Conservation (phyloP, 306 rosid genomes). For the Quercus berberidifolia region DNA sequence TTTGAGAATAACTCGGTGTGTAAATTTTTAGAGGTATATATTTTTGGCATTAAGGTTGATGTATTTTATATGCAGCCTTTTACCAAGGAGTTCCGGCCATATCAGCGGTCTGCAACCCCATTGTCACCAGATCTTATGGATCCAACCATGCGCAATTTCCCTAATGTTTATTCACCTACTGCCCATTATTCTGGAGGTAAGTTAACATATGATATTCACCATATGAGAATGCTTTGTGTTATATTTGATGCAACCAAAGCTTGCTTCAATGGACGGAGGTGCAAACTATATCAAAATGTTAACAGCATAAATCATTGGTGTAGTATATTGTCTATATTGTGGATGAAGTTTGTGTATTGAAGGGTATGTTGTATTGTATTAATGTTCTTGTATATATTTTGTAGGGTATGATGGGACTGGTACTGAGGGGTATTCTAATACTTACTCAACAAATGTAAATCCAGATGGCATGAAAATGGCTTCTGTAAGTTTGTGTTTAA, state of each 20-base stretch:
- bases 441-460: constrained; percentile 61
- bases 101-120: constrained; percentile 78
- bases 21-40: no score
- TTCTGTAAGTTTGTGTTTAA: constrained; percentile 45
- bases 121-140: constrained; percentile 60
- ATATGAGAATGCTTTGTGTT: not conserved
- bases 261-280: not conserved
- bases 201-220: not conserved
- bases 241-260: not conserved
- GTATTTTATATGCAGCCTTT: constrained; percentile 41
- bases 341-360: not conserved
- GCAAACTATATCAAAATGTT: no score
- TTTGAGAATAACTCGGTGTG: no score
- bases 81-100: constrained; percentile 57
- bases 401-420: constrained; percentile 69
- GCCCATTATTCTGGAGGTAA: constrained; percentile 83
- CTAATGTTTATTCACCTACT: constrained; percentile 64
- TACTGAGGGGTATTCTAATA: constrained; percentile 58
- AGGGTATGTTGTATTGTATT: not conserved
- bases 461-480: constrained; percentile 78
- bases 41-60: not conserved
- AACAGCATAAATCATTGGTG: no score
- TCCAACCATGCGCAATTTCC: constrained; percentile 71
- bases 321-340: no score
- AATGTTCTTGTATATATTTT: not conserved